These are phyloP conservation scores for Aureobasidium leucospermi DNA, from an alignment of 2,329 filamentous ascomycete genomes.

Conservation along the genomic window DNA sequence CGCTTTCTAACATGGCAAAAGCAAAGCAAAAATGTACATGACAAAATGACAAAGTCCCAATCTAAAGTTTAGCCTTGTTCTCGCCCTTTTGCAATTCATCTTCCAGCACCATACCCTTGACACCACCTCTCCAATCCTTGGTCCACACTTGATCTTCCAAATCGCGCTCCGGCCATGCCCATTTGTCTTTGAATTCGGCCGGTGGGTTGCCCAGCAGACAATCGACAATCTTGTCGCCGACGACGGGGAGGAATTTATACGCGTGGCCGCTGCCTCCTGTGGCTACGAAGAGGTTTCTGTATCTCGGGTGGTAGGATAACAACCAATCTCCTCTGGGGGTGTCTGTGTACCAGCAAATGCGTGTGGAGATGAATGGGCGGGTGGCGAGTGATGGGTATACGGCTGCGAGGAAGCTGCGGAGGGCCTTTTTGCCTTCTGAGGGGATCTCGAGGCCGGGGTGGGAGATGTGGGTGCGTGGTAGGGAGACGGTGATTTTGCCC, in stretches of 20 bases:
- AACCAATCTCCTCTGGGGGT: slow-evolving; percentile 50
- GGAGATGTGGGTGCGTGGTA: slow-evolving; percentile 43
- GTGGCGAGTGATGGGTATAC: slow-evolving; percentile 37
- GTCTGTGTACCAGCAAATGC: slow-evolving; percentile 52
- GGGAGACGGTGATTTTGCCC: slow-evolving; percentile 36
- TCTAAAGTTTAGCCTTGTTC: slow-evolving; percentile 1
- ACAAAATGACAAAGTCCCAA: not conserved
- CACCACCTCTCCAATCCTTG: slow-evolving; percentile 32
- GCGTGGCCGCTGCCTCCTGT: slow-evolving; percentile 56
- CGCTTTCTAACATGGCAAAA: too few species aligned
- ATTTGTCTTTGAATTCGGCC: slow-evolving; percentile 52
- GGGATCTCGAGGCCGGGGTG: slow-evolving; percentile 45
- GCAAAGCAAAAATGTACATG: too few species aligned
- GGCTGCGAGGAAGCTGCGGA: slow-evolving; percentile 53
- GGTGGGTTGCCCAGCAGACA: slow-evolving; percentile 38
- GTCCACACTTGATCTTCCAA: slow-evolving; percentile 30
- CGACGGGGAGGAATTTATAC: slow-evolving; percentile 55
- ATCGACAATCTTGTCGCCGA: slow-evolving; percentile 49
- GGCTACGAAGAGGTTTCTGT: slow-evolving; percentile 49
- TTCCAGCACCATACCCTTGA: slow-evolving; percentile 29
- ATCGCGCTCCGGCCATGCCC: slow-evolving; percentile 42
- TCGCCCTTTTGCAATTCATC: slow-evolving; percentile 27
- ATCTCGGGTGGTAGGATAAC: slow-evolving; percentile 45
- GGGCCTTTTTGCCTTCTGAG: slow-evolving; percentile 52
- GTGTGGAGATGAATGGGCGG: slow-evolving; percentile 39